Percentiles rank a stretch among this genome's conserved stretches.
These are phyloP conservation scores for Hibiscus tridactylites DNA, from an alignment of 345 rosid species.

Conservation along the genomic window DNA sequence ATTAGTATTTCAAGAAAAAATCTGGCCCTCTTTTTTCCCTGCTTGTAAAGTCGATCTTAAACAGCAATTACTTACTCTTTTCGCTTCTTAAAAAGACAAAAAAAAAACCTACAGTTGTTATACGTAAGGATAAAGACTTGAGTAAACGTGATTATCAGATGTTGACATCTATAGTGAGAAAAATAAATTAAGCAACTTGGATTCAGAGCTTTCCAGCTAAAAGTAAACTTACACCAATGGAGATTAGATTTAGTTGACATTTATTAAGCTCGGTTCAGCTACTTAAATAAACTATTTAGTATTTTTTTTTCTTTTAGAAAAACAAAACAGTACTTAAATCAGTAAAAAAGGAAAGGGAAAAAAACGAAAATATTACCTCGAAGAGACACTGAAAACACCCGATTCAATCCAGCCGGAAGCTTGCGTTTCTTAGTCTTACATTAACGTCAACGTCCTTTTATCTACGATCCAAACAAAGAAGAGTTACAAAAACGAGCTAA, in stretches of 20 bases:
- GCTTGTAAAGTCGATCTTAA: not conserved
- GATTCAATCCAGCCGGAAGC: not conserved
- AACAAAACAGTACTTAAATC: not conserved
- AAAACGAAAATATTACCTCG: not conserved
- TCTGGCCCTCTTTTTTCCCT: not conserved
- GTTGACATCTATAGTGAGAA: not conserved
- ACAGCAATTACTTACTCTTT: not conserved
- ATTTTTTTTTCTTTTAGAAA: no score
- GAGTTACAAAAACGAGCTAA: slow-evolving; percentile 4
- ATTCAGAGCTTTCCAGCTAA: not conserved
- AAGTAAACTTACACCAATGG: not conserved
- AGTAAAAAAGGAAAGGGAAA: not conserved
- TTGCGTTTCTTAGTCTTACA: not conserved
- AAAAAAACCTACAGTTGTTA: not conserved
- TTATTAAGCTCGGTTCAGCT: not conserved
- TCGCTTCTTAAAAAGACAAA: not conserved
- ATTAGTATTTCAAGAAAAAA: not conserved
- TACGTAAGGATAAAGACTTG: not conserved
- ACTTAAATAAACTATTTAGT: no score
- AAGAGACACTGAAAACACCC: not conserved
- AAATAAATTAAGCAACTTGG: not conserved
- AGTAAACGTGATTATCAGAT: not conserved
- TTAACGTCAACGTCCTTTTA: slow-evolving; percentile 3
- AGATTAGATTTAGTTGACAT: not conserved
- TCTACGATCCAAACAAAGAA: slow-evolving; percentile 35